These are phyloP conservation scores for Trichosphaerium sp. DNA, from an alignment of 78 protist species.

Conservation along the genomic window DNA sequence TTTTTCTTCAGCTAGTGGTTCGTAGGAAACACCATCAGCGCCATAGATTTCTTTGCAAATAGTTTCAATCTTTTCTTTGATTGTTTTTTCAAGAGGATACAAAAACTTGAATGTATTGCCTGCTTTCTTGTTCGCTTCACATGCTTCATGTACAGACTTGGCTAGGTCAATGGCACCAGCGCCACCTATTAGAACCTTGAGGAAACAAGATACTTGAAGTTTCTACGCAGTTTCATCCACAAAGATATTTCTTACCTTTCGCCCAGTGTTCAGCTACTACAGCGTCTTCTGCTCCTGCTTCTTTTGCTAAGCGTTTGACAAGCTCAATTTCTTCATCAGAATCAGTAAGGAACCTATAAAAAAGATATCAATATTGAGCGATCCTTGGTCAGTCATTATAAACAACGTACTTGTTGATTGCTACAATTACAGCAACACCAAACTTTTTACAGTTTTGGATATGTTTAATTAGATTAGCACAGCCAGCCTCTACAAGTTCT, in stretches of 20 bases:
- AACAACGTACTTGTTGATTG: conserved; percentile 67
- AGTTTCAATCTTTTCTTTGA: conserved; percentile 77
- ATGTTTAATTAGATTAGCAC: conserved; percentile 54
- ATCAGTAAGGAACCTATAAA: neutral
- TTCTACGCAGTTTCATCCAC: neutral
- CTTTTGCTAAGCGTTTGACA: conserved; percentile 10
- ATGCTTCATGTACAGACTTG: conserved; percentile 63
- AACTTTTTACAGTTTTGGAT: conserved; percentile 50
- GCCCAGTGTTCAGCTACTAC: conserved; percentile 81
- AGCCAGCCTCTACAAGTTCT: conserved; percentile 45
- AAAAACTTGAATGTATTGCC: conserved; percentile 59
- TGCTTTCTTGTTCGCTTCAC: conserved; percentile 24
- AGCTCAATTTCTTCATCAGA: conserved; percentile 42
- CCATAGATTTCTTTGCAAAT: conserved; percentile 79
- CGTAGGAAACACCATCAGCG: conserved; percentile 73
- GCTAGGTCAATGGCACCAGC: conserved; percentile 84
- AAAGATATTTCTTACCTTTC: conserved; percentile 36
- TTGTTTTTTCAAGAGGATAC: conserved; percentile 58
- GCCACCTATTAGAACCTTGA: conserved; percentile 21
- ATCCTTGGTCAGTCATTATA: neutral
- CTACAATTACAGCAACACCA: conserved; percentile 88
- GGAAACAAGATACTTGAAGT: neutral
- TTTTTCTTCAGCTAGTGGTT: no score
- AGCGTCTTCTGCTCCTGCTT: conserved; percentile 78
- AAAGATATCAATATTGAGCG: neutral